Evolutionary conservation across 768 basidiomycete genomes (phyloP).

Genomic region (Tylopilus intermedius): DNA sequence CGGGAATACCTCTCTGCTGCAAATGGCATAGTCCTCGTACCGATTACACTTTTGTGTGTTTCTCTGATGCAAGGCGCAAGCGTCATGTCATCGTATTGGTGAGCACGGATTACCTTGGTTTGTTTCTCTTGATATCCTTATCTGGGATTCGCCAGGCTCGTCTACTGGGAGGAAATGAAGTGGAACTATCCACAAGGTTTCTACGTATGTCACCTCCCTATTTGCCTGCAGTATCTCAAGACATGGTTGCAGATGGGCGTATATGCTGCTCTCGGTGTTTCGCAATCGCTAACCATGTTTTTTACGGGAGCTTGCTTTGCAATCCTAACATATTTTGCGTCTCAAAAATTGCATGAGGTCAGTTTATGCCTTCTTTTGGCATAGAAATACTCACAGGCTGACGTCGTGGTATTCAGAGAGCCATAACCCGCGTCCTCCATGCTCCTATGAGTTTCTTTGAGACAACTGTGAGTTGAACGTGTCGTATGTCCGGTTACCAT

Average conservation of each 20-base stretch:
- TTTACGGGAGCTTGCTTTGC: constrained; percentile 63
- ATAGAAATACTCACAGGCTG: neutral
- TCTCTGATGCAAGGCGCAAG: constrained; percentile 63
- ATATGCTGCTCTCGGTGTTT: constrained; percentile 68
- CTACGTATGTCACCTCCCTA: constrained; percentile 47
- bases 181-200: constrained; percentile 60
- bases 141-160: constrained; percentile 46
- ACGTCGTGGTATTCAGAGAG: constrained; percentile 35
- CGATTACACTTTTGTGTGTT: constrained; percentile 57
- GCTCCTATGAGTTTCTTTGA: constrained; percentile 92
- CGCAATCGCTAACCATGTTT: constrained; percentile 66
- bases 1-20: constrained; percentile 62
- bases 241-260: constrained; percentile 60
- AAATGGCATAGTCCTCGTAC: constrained; percentile 58
- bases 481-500: neutral
- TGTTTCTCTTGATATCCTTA: neutral
- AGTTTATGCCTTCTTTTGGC: constrained; percentile 9
- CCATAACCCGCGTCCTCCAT: constrained; percentile 67
- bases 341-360: constrained; percentile 59
- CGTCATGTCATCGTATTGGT: constrained; percentile 76
- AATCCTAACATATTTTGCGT: constrained; percentile 72
- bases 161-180: constrained; percentile 60
- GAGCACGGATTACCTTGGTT: constrained; percentile 15
- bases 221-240: constrained; percentile 27
- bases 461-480: constrained; percentile 50